These are phyloP conservation scores for Multifurca ochricompacta DNA, from an alignment of 768 basidiomycete species.

Conservation along the genomic window DNA sequence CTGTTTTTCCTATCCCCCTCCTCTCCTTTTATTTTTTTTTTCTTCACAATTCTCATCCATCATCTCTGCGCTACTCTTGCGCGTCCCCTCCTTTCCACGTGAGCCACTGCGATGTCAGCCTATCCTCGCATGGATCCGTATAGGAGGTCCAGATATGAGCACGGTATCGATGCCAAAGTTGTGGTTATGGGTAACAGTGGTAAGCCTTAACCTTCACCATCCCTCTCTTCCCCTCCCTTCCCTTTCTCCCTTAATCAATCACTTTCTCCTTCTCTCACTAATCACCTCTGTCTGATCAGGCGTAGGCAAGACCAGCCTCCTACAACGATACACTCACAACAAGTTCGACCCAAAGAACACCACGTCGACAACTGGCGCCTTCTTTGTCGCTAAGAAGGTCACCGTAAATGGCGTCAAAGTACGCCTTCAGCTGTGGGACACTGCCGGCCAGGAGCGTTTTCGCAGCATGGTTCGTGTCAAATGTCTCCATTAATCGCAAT, in stretches of 20 bases:
- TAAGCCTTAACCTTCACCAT: too few species aligned
- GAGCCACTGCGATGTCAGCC: conserved; percentile 41
- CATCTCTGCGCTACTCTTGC: conserved; percentile 38
- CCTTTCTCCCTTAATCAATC: not conserved
- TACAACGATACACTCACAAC: conserved; percentile 86
- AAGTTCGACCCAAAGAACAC: conserved; percentile 84
- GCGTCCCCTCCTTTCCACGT: conserved; percentile 21
- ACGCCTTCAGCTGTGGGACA: conserved; percentile 85
- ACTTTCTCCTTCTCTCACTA: not conserved
- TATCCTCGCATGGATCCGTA: conserved; percentile 60
- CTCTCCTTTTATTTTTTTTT: conserved; percentile 11
- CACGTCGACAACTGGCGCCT: conserved; percentile 86
- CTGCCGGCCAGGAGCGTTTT: conserved; percentile 90
- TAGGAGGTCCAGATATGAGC: conserved; percentile 61
- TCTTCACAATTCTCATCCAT: conserved; percentile 24
- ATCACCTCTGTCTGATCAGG: conserved; percentile 35
- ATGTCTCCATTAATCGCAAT: conserved; percentile 14
- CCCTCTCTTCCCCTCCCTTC: conserved; percentile 15
- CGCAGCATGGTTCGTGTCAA: conserved; percentile 65
- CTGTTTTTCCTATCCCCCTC: conserved; percentile 19
- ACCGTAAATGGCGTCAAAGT: conserved; percentile 80
- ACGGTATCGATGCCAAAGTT: conserved; percentile 89
- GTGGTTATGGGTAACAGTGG: conserved; percentile 87
- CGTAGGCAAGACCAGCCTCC: conserved; percentile 88
- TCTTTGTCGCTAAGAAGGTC: conserved; percentile 91